phyloP scores from a whole-genome alignment of 1,284 basidiomycete genomes.

The Agaricales sp. region DNA sequence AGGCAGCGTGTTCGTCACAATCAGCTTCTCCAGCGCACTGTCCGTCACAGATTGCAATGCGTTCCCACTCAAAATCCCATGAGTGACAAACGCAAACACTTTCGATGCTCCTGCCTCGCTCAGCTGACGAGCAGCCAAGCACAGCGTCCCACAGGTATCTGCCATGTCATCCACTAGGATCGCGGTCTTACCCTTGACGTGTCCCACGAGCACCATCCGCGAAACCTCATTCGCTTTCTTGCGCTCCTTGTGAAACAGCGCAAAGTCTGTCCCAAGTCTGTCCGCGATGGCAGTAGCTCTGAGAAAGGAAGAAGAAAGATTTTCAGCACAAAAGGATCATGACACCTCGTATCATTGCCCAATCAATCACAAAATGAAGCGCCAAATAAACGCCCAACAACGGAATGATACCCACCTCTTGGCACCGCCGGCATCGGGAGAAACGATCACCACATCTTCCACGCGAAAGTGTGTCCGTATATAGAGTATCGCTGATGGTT shows the following conservation, averaged over 20 bases:
- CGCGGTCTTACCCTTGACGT: conserved; percentile 88
- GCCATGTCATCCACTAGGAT: conserved; percentile 99
- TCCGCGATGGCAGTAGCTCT: conserved; percentile 98
- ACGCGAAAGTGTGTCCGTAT: conserved; percentile 89
- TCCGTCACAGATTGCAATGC: conserved; percentile 67
- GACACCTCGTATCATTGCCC: background rate
- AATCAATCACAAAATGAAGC: conserved; percentile 4
- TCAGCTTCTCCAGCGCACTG: conserved; percentile 86
- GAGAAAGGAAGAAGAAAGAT: conserved; percentile 7
- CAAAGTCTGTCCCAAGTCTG: conserved; percentile 94
- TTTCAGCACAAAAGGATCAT: background rate
- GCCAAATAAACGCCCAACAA: conserved; percentile 13
- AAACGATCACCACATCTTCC: conserved; percentile 90
- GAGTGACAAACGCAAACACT: conserved; percentile 93
- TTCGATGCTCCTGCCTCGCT: conserved; percentile 83
- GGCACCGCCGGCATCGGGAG: conserved; percentile 96
- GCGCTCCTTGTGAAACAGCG: conserved; percentile 98
- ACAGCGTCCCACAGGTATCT: conserved; percentile 97
- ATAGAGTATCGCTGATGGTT: conserved; percentile 94
- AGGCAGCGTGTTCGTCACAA: conserved; percentile 98
- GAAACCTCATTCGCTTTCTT: conserved; percentile 99
- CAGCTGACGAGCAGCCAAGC: conserved; percentile 84
- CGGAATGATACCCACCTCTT: conserved; percentile 62
- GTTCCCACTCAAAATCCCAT: conserved; percentile 91
- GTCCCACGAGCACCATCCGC: conserved; percentile 96